Evolutionary conservation across 2,329 filamentous ascomycete genomes (phyloP).

Genomic region (Apiospora saccharicola): DNA sequence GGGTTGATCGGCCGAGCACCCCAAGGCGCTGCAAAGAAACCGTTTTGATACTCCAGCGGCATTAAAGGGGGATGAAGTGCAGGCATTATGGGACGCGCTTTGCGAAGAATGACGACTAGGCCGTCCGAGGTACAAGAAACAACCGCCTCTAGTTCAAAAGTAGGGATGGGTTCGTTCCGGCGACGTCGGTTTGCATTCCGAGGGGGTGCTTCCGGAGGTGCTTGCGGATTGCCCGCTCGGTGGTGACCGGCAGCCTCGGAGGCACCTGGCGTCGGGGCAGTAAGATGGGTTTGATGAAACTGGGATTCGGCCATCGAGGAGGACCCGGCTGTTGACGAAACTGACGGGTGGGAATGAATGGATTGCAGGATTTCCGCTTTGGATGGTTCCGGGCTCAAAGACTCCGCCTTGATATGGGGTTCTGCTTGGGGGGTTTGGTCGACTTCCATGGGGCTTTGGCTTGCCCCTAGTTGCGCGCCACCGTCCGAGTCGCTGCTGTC

Average conservation of each 20-base stretch:
- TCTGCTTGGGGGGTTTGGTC: conserved; percentile 41
- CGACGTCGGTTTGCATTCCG: conserved; percentile 36
- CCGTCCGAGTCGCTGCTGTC: conserved; percentile 48
- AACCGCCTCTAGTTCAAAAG: conserved; percentile 84
- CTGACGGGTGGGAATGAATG: conserved; percentile 3
- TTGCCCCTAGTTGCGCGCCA: conserved; percentile 49
- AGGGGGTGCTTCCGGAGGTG: conserved; percentile 27
- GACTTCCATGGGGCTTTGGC: conserved; percentile 50
- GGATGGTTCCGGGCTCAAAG: conserved; percentile 41
- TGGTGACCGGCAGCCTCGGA: background rate
- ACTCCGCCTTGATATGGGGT: conserved; percentile 47
- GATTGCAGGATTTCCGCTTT: conserved; percentile 38
- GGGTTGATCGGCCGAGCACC: conserved; percentile 69
- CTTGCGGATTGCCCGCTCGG: conserved; percentile 22
- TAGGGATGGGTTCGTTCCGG: conserved; percentile 44
- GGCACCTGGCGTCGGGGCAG: background rate
- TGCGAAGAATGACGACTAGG: conserved; percentile 80
- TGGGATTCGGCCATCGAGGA: conserved; percentile 21
- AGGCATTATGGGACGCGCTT: conserved; percentile 75
- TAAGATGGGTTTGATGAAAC: conserved; percentile 25
- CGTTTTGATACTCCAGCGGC: conserved; percentile 60
- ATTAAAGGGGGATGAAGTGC: conserved; percentile 58
- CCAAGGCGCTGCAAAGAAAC: conserved; percentile 84
- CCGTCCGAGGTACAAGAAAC: conserved; percentile 91
- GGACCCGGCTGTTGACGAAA: background rate